Evolutionary conservation across 495 filamentous ascomycete species (phyloP).

Genomic region (Aspergillus avenaceus): DNA sequence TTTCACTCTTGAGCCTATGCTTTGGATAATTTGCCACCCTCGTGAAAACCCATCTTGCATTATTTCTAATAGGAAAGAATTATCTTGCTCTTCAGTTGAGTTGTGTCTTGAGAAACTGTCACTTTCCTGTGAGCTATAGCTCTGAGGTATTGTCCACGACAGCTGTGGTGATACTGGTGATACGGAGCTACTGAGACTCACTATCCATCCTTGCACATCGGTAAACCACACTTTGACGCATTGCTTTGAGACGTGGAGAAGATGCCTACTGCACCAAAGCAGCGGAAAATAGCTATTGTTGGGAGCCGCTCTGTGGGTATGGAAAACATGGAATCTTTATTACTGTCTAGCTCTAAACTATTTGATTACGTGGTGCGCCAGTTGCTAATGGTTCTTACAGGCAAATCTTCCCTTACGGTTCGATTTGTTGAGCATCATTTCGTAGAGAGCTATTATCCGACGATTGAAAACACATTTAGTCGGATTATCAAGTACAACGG

Average conservation of each 20-base stretch:
- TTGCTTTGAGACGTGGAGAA: slow-evolving; percentile 12
- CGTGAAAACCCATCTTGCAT: background rate
- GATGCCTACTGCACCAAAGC: slow-evolving; percentile 85
- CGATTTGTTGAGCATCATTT: slow-evolving; percentile 98
- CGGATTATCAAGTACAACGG: slow-evolving; percentile 87
- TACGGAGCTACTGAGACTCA: background rate
- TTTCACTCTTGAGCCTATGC: background rate
- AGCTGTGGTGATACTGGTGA: too few species aligned
- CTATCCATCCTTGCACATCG: too few species aligned
- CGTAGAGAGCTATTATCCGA: slow-evolving; percentile 98
- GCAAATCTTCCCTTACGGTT: slow-evolving; percentile 96
- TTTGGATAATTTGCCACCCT: background rate
- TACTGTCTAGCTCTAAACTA: background rate
- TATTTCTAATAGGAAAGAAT: background rate
- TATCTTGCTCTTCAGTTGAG: background rate
- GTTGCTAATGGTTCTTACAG: slow-evolving; percentile 38
- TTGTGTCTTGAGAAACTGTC: background rate
- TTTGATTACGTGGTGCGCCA: background rate
- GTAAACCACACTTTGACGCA: background rate
- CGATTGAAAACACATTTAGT: slow-evolving; percentile 98
- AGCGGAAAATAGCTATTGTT: slow-evolving; percentile 97
- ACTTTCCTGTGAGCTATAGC: too few species aligned
- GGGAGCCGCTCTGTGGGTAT: slow-evolving; percentile 95
- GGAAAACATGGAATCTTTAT: slow-evolving; percentile 14
- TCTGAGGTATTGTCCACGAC: too few species aligned